Evolutionary conservation across 2,329 filamentous ascomycete genomes (phyloP).

Genomic region (Incumbomyces lentus): DNA sequence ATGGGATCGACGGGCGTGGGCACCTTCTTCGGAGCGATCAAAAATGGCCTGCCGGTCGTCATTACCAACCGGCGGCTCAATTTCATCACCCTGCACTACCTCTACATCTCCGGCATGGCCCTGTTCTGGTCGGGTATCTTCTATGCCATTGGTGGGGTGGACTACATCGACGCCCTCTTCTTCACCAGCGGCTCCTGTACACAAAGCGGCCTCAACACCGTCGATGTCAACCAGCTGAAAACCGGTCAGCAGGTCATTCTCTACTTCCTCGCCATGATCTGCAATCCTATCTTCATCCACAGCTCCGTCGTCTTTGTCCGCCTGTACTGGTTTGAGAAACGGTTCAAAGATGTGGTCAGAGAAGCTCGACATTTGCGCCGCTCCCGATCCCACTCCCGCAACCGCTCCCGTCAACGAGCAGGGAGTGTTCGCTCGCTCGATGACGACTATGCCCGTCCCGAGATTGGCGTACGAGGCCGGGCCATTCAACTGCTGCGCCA

Average conservation of each 20-base stretch:
- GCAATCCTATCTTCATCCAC: constrained; percentile 77
- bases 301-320: constrained; percentile 82
- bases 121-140: constrained; percentile 69
- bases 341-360: constrained; percentile 72
- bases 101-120: constrained; percentile 66
- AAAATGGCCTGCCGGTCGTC: constrained; percentile 24
- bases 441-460: constrained; percentile 11
- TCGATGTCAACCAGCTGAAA: constrained; percentile 54
- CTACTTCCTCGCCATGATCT: constrained; percentile 60
- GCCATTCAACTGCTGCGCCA: constrained; percentile 24
- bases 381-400: constrained; percentile 48
- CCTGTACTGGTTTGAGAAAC: constrained; percentile 96
- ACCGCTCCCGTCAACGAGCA: constrained; percentile 25
- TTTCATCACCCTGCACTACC: constrained; percentile 45
- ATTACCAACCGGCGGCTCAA: constrained; percentile 31
- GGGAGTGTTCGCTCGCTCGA: constrained; percentile 38
- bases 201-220: constrained; percentile 83
- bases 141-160: constrained; percentile 53
- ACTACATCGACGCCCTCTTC: constrained; percentile 81
- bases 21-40: background rate
- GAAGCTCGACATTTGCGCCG: constrained; percentile 59
- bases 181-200: constrained; percentile 78
- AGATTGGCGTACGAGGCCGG: constrained; percentile 20
- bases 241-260: constrained; percentile 66
- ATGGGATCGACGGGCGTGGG: constrained; percentile 1